Evolutionary conservation across 129 eudicot species (phyloP).

Genomic region (Tagetes patula): DNA sequence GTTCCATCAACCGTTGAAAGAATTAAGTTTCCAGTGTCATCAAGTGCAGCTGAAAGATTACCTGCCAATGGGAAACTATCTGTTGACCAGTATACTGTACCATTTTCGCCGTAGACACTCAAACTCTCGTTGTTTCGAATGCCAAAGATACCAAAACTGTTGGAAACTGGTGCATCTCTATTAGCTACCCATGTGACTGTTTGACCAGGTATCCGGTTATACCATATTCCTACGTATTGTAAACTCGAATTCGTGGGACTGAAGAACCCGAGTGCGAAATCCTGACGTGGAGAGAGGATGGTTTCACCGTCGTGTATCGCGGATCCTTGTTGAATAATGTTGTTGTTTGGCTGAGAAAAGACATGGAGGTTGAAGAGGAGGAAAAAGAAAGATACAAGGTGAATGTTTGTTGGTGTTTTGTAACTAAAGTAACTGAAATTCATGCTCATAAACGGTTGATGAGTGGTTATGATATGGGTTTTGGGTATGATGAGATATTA

Average conservation of each 20-base stretch:
- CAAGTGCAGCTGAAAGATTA: constrained; percentile 36
- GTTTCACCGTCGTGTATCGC: constrained; percentile 47
- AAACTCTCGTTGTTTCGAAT: constrained; percentile 40
- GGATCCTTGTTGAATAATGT: constrained; percentile 35
- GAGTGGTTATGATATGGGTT: not conserved
- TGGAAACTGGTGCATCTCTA: constrained; percentile 40
- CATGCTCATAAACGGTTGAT: constrained; percentile 30
- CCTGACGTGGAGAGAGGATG: constrained; percentile 31
- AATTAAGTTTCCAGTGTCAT: constrained; percentile 47
- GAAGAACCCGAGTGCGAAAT: constrained; percentile 50
- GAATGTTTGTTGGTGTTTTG: constrained; percentile 24
- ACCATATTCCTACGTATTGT: constrained; percentile 58
- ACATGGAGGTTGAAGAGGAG: constrained; percentile 12
- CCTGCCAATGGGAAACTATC: constrained; percentile 16
- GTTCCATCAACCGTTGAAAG: not conserved
- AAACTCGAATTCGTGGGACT: constrained; percentile 39
- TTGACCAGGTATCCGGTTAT: constrained; percentile 24
- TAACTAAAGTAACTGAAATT: not conserved
- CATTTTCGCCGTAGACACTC: constrained; percentile 33
- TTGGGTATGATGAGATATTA: not conserved
- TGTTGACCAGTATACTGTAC: constrained; percentile 37
- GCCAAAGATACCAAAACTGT: constrained; percentile 34
- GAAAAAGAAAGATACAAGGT: constrained; percentile 20
- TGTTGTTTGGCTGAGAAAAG: constrained; percentile 32
- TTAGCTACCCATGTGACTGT: constrained; percentile 61